phyloP scores from a whole-genome alignment of 805 yeast genomes.

The Candida tallmaniae region DNA sequence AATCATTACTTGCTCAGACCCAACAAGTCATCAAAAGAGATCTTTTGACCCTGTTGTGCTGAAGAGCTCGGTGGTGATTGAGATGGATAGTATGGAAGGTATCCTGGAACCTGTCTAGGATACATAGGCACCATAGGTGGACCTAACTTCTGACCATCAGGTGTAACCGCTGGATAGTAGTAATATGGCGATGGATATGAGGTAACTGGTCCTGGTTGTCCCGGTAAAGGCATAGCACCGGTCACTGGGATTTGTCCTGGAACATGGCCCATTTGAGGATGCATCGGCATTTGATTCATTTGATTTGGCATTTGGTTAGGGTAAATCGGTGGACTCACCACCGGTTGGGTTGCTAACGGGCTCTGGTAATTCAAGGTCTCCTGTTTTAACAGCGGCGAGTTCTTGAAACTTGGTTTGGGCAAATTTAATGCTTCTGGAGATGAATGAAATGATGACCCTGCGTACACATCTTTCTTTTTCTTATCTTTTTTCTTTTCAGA shows the following conservation, averaged over 20 bases:
- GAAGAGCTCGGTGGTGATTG: background rate
- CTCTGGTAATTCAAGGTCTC: constrained; percentile 3
- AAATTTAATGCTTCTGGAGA: constrained; percentile 53
- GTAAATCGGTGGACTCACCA: too few relatives aligned
- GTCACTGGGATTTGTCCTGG: too few relatives aligned
- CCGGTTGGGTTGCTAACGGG: constrained; percentile 23
- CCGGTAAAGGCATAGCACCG: too few relatives aligned
- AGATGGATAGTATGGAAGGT: constrained; percentile 2
- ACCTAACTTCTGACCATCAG: background rate
- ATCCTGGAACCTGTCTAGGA: constrained; percentile 8
- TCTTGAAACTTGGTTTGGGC: constrained; percentile 50
- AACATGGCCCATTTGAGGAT: too few relatives aligned
- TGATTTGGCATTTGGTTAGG: background rate
- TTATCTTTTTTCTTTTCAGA: constrained; percentile 8
- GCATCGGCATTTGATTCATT: too few relatives aligned
- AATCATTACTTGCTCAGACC: constrained; percentile 21
- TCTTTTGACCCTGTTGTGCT: constrained; percentile 28
- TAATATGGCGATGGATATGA: constrained; percentile 20
- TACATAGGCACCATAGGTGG: constrained; percentile 5
- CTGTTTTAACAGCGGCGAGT: constrained; percentile 5
- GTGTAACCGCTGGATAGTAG: constrained; percentile 4
- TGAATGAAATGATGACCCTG: constrained; percentile 54
- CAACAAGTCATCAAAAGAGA: constrained; percentile 37
- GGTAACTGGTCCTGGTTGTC: constrained; percentile 6
- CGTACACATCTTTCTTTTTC: constrained; percentile 33